Conservation (phyloP, 208 protist species). For the Trypanosoma boissoni region DNA sequence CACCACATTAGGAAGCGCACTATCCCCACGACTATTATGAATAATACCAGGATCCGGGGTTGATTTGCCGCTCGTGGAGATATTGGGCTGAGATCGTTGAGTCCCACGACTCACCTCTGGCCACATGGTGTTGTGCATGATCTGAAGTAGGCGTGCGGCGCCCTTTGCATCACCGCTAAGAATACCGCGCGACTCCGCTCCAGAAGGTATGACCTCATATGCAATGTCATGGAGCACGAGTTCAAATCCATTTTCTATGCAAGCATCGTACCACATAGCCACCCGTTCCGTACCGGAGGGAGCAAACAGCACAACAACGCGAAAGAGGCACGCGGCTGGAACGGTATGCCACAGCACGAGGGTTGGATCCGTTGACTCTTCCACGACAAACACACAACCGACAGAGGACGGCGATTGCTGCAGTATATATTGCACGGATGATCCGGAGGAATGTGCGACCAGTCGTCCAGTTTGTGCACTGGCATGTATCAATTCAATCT, state of each 20-base stretch:
- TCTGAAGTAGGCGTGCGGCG: slow-evolving; percentile 39
- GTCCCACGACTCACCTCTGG: slow-evolving; percentile 21
- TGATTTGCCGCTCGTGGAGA: too few species aligned
- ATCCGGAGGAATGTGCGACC: not conserved
- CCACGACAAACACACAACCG: slow-evolving; percentile 42
- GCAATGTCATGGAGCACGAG: slow-evolving; percentile 21
- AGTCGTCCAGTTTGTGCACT: not conserved
- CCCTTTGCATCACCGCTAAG: slow-evolving; percentile 39
- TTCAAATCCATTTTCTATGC: slow-evolving; percentile 35
- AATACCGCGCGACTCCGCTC: slow-evolving; percentile 24
- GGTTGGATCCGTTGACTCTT: slow-evolving; percentile 23
- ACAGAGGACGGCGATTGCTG: slow-evolving; percentile 7
- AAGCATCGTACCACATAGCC: slow-evolving; percentile 28
- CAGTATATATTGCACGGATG: slow-evolving; percentile 1
- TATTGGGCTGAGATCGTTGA: too few species aligned
- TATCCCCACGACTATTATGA: too few species aligned
- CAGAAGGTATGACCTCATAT: slow-evolving; percentile 20
- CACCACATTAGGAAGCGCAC: slow-evolving; percentile 10
- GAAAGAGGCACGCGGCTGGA: slow-evolving; percentile 26
- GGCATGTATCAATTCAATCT: slow-evolving; percentile 6
- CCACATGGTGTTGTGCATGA: slow-evolving; percentile 66
- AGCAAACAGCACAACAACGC: slow-evolving; percentile 31
- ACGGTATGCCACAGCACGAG: slow-evolving; percentile 49
- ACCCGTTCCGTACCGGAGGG: not conserved
- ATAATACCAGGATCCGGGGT: too few species aligned